These are phyloP conservation scores for Perkinsus chesapeaki DNA, from an alignment of 169 alveolate species.

Conservation along the genomic window DNA sequence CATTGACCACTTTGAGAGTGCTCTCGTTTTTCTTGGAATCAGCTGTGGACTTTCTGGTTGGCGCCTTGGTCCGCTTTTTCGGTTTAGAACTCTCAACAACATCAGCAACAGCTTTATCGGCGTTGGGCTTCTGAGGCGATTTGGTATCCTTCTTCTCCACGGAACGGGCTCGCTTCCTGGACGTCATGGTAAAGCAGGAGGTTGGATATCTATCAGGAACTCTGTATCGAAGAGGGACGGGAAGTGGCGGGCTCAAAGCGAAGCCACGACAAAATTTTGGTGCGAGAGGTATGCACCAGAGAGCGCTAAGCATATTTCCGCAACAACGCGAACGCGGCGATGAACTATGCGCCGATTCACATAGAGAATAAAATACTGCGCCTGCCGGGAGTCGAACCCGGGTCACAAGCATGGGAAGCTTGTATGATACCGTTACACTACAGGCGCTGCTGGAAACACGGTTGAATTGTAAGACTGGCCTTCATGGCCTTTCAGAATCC, in stretches of 20 bases:
- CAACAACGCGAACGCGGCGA: background rate
- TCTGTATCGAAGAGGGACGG: background rate
- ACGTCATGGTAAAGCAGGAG: background rate
- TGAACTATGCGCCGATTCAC: background rate
- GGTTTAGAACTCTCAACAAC: background rate
- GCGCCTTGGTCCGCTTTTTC: background rate
- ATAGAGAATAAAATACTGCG: background rate
- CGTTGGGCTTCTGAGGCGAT: background rate
- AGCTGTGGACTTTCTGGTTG: background rate
- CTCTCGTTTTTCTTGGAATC: background rate
- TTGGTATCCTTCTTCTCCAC: background rate
- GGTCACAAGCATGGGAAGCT: too few relatives aligned
- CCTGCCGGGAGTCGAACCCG: background rate
- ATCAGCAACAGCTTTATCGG: background rate
- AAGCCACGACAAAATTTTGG: too few relatives aligned
- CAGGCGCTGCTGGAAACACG: too few relatives aligned
- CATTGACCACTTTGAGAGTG: background rate
- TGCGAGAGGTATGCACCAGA: background rate
- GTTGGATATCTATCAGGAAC: background rate
- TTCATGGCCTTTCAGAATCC: too few relatives aligned
- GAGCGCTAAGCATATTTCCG: background rate
- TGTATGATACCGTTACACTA: too few relatives aligned
- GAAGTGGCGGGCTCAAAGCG: too few relatives aligned
- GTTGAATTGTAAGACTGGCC: too few relatives aligned
- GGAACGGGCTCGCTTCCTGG: background rate